A percentile compares a stretch with the other conserved stretches of the same genome.
These are phyloP conservation scores for Didymosphaeria variabile DNA, from an alignment of 2,329 filamentous ascomycete species.

Conservation along the genomic window DNA sequence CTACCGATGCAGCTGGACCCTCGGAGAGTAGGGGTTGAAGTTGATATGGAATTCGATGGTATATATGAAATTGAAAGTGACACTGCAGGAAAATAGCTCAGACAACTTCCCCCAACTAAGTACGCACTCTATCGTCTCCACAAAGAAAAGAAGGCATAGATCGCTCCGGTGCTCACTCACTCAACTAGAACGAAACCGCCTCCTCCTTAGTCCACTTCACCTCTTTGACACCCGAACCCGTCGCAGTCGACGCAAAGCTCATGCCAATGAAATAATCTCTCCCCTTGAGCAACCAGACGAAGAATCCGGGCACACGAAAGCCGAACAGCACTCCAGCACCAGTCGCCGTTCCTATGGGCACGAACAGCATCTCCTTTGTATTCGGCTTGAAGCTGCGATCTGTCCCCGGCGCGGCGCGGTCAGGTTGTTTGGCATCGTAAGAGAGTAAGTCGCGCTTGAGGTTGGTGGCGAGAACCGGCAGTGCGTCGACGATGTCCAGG, in stretches of 20 bases:
- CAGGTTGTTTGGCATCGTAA: slow-evolving; percentile 29
- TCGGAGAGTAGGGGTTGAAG: not conserved
- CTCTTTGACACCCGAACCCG: slow-evolving; percentile 29
- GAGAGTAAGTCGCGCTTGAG: slow-evolving; percentile 58
- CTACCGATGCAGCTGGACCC: slow-evolving; percentile 23
- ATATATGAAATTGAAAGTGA: not conserved
- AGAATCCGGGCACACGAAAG: slow-evolving; percentile 47
- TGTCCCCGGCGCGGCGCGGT: slow-evolving; percentile 34
- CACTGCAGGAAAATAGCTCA: not conserved
- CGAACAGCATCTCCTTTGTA: slow-evolving; percentile 36
- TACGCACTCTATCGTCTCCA: not conserved
- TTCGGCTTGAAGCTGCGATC: slow-evolving; percentile 34
- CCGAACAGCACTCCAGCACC: slow-evolving; percentile 50
- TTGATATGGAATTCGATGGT: not conserved
- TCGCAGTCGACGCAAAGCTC: slow-evolving; percentile 1
- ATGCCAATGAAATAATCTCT: slow-evolving; percentile 43
- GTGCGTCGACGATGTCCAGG: slow-evolving; percentile 50
- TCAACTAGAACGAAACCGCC: not conserved
- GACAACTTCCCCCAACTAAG: not conserved
- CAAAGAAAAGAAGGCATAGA: not conserved
- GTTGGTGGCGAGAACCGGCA: slow-evolving; percentile 55
- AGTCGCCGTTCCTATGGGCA: slow-evolving; percentile 41
- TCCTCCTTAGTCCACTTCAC: slow-evolving; percentile 26
- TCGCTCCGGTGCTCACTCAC: not conserved
- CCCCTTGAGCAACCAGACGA: slow-evolving; percentile 54